These are phyloP conservation scores for Phytopythium delawarense DNA, from an alignment of 352 stramenopile species.

Conservation along the genomic window DNA sequence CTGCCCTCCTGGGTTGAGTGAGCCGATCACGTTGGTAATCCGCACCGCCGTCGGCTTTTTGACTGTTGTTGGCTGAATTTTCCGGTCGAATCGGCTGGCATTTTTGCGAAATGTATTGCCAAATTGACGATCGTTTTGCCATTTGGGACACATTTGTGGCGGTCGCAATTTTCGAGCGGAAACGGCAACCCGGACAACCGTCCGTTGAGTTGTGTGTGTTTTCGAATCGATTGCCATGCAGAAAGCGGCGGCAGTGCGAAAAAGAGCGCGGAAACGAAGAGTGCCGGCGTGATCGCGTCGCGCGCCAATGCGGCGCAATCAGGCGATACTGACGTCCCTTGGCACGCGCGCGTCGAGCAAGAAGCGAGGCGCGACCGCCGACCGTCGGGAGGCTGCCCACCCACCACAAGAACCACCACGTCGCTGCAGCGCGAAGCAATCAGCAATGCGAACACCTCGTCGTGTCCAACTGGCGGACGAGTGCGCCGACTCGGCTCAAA, in stretches of 20 bases:
- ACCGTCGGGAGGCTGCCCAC: not conserved
- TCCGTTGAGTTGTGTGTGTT: too few relatives aligned
- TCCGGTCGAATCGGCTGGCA: too few relatives aligned
- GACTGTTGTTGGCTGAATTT: too few relatives aligned
- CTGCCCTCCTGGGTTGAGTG: too few relatives aligned
- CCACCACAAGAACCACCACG: constrained; percentile 1
- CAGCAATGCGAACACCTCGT: not conserved
- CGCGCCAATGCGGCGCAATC: not conserved
- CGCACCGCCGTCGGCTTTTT: too few relatives aligned
- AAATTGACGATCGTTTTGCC: too few relatives aligned
- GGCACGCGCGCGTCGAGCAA: not conserved
- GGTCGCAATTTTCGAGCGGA: too few relatives aligned
- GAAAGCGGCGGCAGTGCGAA: not conserved
- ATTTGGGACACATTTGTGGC: too few relatives aligned
- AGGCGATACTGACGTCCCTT: not conserved
- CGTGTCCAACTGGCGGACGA: not conserved
- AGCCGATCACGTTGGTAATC: too few relatives aligned
- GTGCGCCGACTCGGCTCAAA: not conserved
- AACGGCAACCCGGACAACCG: too few relatives aligned
- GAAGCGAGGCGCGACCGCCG: not conserved
- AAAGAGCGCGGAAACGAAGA: not conserved
- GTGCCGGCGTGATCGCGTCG: not conserved
- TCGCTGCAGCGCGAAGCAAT: not conserved
- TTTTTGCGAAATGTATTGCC: too few relatives aligned
- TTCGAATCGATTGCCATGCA: too few relatives aligned